Evolutionary conservation across 2,329 filamentous ascomycete species (phyloP), one percentile per base, ranked within the genome.

Genomic region (Grosmannia clavigera): DNA sequence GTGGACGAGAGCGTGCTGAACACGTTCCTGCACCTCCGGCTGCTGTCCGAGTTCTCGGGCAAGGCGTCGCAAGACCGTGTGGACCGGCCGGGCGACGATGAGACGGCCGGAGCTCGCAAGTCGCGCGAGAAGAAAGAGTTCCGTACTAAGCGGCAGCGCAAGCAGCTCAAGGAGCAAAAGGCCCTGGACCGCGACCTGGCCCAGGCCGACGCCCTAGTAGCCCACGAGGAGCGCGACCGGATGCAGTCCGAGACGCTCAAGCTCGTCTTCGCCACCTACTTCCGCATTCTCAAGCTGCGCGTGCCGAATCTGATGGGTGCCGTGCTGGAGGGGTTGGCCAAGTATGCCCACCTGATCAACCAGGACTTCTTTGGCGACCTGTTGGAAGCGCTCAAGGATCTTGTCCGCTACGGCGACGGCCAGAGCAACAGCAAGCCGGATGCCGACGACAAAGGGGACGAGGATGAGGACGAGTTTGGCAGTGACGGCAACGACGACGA

Each of bases 341-440:
- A 91, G 70, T 99, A 95, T 70, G 86, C 92, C 3, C 94, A 96
- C 70, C 81, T 99, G 62, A 99, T 99, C 79, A 99, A 99, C 75
- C 91, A 99, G 70, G 90, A 99, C 70, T 97, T 99, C 77, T 99
- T 99, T 68, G 94, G 92, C 33, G 94, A 99, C 70, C 80, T 99
- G 35, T 82, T 99, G 12, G 94, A 97, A 73, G 92, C 91, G 0
- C 78, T 99, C 48, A 95, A 95, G 72, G 94, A 99, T 64, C 81
- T 99, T 53, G 92, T 97, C 67, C 82, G 84, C 4, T 83, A 92
- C 65, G 87, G 88, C 58, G 81, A 87, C 67, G 77, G 79, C 1
- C 76, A 78, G 1, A 77, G 79, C 0, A 76, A 79, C n/a, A 77
- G 77, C 5, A 74, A 77, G 16, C 74, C 71, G 1, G 76, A 76